These are phyloP conservation scores for Candida insectalens DNA, from an alignment of 805 yeast genomes.

Conservation along the genomic window DNA sequence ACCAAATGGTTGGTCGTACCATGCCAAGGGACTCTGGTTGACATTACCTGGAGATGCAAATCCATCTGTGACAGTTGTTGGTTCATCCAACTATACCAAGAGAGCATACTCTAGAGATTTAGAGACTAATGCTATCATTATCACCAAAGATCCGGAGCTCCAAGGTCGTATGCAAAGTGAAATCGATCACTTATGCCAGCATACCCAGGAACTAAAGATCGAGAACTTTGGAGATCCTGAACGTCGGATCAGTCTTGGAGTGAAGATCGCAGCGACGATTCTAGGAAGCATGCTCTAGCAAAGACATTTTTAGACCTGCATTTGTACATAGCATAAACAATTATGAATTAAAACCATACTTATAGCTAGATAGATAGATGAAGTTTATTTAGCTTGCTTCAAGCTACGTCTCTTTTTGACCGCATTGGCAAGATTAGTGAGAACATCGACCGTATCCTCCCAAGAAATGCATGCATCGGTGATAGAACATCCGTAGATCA, in stretches of 20 bases:
- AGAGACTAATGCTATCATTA: slow-evolving; percentile 75
- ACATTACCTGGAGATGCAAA: slow-evolving; percentile 40
- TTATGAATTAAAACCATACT: background rate
- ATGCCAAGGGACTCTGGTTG: slow-evolving; percentile 94
- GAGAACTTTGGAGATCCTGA: slow-evolving; percentile 57
- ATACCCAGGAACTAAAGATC: slow-evolving; percentile 43
- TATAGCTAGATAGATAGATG: background rate
- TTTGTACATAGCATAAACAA: background rate
- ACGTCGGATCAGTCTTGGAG: slow-evolving; percentile 52
- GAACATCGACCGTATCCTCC: slow-evolving; percentile 71
- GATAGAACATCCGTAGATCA: slow-evolving; percentile 88
- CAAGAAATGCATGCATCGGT: slow-evolving; percentile 97
- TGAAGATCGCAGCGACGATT: slow-evolving; percentile 55
- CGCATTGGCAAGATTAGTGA: slow-evolving; percentile 66
- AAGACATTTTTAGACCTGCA: background rate
- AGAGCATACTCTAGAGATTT: slow-evolving; percentile 82
- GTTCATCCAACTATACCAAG: slow-evolving; percentile 89
- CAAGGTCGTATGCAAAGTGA: slow-evolving; percentile 52
- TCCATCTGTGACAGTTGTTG: slow-evolving; percentile 76
- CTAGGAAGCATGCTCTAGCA: slow-evolving; percentile 42
- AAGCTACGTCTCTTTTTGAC: slow-evolving; percentile 62
- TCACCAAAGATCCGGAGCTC: slow-evolving; percentile 58
- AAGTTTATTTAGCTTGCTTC: too few relatives aligned
- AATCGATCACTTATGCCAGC: slow-evolving; percentile 44
- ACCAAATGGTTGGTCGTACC: slow-evolving; percentile 91